Conservation (phyloP, 1,284 basidiomycete species). For the Leccinum griseonigrum region DNA sequence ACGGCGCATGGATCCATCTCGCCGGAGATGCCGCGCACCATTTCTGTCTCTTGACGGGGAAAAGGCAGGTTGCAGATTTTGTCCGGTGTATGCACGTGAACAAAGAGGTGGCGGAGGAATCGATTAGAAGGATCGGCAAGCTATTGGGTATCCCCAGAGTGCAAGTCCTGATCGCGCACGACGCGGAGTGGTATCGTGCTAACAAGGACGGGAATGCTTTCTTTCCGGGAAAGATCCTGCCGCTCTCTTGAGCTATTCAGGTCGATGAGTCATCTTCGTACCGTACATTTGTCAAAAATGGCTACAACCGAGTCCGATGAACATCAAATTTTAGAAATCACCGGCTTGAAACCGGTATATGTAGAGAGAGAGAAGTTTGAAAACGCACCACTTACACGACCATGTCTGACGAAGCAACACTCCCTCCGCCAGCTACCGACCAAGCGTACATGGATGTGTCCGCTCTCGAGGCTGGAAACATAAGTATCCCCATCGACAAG, state of each 20-base stretch:
- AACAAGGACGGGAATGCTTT: constrained; percentile 39
- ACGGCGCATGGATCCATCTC: constrained; percentile 53
- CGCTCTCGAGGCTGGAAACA: constrained; percentile 46
- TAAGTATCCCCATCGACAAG: constrained; percentile 36
- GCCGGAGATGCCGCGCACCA: constrained; percentile 55
- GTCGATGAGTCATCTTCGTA: not conserved
- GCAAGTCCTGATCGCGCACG: constrained; percentile 48
- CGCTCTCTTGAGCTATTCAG: constrained; percentile 27
- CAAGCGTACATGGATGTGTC: constrained; percentile 50
- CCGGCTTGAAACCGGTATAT: not conserved
- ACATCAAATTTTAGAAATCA: not conserved
- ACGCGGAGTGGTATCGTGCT: constrained; percentile 46
- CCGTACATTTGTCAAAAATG: not conserved
- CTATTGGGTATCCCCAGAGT: constrained; percentile 30
- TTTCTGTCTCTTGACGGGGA: constrained; percentile 45
- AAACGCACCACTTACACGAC: not conserved
- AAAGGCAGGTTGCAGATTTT: constrained; percentile 38
- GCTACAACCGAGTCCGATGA: not conserved
- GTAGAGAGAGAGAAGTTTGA: no score
- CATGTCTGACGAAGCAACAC: constrained; percentile 2
- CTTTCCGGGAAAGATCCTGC: constrained; percentile 43
- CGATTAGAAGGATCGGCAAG: constrained; percentile 40
- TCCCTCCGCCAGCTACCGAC: constrained; percentile 15
- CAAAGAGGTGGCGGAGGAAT: constrained; percentile 34
- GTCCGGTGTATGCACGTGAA: constrained; percentile 38